These are phyloP conservation scores for Cyanidium caldarium DNA, from an alignment of 23 red algal species.

Conservation along the genomic window DNA sequence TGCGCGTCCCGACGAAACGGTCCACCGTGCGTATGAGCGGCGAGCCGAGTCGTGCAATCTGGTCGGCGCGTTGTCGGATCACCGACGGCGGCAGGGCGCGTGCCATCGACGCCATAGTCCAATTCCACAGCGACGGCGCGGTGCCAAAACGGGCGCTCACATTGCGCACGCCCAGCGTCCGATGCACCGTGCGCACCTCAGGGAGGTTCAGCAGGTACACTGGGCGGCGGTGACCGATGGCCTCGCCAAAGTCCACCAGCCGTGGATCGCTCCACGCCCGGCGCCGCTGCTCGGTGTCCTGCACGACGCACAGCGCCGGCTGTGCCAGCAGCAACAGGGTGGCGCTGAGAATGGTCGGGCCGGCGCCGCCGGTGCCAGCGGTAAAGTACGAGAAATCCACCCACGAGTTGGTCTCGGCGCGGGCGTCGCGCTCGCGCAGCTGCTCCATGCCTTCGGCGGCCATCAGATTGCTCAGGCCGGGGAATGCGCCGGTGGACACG, in stretches of 20 bases:
- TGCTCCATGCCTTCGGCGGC: conserved; percentile 16
- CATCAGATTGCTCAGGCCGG: conserved; percentile 61
- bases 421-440: not conserved
- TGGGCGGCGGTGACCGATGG: conserved; percentile 5
- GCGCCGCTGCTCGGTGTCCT: not conserved
- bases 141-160: conserved; percentile 52
- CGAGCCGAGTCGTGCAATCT: conserved; percentile 17
- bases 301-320: not conserved
- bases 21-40: conserved; percentile 58
- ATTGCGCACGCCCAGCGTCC: not conserved
- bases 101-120: conserved; percentile 35
- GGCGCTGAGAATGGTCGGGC: conserved; percentile 46
- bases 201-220: conserved; percentile 55
- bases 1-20: conserved; percentile 37
- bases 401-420: not conserved
- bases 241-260: conserved; percentile 31
- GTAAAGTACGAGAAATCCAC: conserved; percentile 14
- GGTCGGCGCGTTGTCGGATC: conserved; percentile 16
- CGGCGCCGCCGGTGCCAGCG: conserved; percentile 52
- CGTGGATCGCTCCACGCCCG: not conserved
- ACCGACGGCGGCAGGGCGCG: conserved; percentile 4
- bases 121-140: conserved; percentile 55
- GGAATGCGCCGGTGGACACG: conserved; percentile 62
- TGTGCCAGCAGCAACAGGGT: conserved; percentile 43
- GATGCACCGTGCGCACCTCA: conserved; percentile 30